Percentiles rank a stretch among this genome's conserved stretches.
Conservation (phyloP, 2,329 filamentous ascomycete genomes). For the Endoconidiophora laricicola region DNA sequence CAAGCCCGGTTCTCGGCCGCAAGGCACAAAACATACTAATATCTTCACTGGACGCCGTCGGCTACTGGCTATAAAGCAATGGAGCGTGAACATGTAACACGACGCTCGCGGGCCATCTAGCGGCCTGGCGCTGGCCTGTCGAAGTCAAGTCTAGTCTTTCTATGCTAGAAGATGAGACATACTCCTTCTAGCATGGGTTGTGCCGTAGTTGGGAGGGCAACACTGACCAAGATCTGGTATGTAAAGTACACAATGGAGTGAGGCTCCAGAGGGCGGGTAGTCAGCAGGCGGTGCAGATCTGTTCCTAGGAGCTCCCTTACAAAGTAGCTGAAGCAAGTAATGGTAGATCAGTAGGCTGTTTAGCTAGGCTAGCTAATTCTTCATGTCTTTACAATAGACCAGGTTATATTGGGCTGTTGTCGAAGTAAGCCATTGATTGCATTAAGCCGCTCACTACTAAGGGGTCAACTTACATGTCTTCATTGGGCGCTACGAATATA, state of each 20-base stretch:
- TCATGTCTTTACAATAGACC: too few relatives aligned
- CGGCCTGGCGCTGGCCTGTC: too few relatives aligned
- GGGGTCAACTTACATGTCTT: constrained; percentile 67
- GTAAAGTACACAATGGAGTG: constrained; percentile 99
- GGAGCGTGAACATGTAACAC: too few relatives aligned
- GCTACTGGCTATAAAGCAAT: too few relatives aligned
- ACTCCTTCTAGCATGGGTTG: neutral
- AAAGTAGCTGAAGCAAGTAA: constrained; percentile 53
- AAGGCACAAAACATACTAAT: too few relatives aligned
- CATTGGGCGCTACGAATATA: constrained; percentile 97
- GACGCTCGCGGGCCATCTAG: too few relatives aligned
- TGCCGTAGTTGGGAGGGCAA: neutral
- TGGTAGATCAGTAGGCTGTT: constrained; percentile 12
- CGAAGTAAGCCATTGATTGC: neutral
- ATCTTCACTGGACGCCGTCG: too few relatives aligned
- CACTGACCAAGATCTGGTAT: constrained; percentile 86
- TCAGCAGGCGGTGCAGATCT: constrained; percentile 87
- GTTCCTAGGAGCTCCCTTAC: constrained; percentile 95
- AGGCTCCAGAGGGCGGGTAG: constrained; percentile 89
- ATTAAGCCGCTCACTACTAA: constrained; percentile 8
- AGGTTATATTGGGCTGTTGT: too few relatives aligned
- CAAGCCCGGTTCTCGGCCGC: too few relatives aligned
- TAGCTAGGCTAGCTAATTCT: neutral
- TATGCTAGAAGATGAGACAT: too few relatives aligned
- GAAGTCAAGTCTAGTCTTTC: too few relatives aligned